Conservation (phyloP, 2,329 filamentous ascomycete species). For the Xylaria sp. region DNA sequence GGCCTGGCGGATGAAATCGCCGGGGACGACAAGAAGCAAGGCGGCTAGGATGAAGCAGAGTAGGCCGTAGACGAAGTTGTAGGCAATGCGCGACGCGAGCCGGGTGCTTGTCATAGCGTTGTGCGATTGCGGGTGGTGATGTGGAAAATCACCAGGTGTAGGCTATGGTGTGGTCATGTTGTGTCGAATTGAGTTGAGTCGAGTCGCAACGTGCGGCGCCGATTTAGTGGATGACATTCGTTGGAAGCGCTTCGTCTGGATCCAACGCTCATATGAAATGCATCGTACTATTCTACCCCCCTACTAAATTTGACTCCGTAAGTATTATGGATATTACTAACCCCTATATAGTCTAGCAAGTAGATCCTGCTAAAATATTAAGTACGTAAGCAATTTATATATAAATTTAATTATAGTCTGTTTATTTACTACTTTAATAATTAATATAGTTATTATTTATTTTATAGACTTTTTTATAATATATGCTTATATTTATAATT, state of each 20-base stretch:
- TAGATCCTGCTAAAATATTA: too few species aligned
- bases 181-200: slow-evolving; percentile 7
- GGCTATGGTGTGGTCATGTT: slow-evolving; percentile 25
- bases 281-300: too few species aligned
- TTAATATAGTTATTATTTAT: too few species aligned
- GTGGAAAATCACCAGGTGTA: slow-evolving; percentile 3
- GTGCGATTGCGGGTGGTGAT: not conserved
- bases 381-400: too few species aligned
- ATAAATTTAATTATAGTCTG: too few species aligned
- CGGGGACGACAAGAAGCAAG: slow-evolving; percentile 82
- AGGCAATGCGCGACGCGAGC: slow-evolving; percentile 80
- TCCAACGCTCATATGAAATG: slow-evolving; percentile 40
- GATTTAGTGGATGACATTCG: slow-evolving; percentile 37
- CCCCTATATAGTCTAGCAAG: too few species aligned
- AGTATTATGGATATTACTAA: too few species aligned
- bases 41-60: slow-evolving; percentile 77
- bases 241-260: slow-evolving; percentile 28
- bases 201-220: slow-evolving; percentile 23
- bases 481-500: too few species aligned
- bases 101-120: slow-evolving; percentile 55
- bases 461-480: too few species aligned
- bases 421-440: too few species aligned
- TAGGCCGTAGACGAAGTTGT: slow-evolving; percentile 79
- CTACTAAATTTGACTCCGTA: too few species aligned
- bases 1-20: slow-evolving; percentile 82